phyloP scores from a whole-genome alignment of 345 rosid genomes.

The Mallotus nudiflorus region DNA sequence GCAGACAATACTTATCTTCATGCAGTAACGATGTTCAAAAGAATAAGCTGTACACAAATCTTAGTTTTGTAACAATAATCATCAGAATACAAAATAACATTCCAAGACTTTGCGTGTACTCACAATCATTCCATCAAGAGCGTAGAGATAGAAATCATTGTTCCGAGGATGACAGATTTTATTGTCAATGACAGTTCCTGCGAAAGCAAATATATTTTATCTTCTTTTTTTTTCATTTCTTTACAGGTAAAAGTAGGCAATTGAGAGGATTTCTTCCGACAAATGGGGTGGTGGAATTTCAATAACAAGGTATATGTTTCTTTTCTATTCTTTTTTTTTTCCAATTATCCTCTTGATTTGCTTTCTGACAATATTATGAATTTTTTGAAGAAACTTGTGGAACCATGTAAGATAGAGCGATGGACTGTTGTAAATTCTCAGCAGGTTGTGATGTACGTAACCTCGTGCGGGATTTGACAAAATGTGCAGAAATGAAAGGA shows the following conservation, averaged over 20 bases:
- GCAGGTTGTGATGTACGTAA: conserved; percentile 67
- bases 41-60: too few species aligned
- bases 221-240: conserved; percentile 2
- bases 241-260: conserved; percentile 80
- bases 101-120: conserved; percentile 24
- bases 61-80: too few species aligned
- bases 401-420: conserved; percentile 59
- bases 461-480: conserved; percentile 55
- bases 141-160: conserved; percentile 86
- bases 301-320: conserved; percentile 62
- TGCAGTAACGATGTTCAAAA: too few species aligned
- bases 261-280: conserved; percentile 70
- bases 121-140: conserved; percentile 90
- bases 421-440: conserved; percentile 95
- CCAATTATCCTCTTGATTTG: neutral
- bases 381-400: conserved; percentile 58
- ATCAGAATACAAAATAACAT: too few species aligned
- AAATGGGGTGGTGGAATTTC: conserved; percentile 92
- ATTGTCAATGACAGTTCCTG: conserved; percentile 86
- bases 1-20: too few species aligned
- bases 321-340: conserved; percentile 1
- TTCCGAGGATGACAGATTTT: conserved; percentile 70
- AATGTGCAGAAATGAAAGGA: conserved; percentile 79
- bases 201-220: neutral
- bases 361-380: conserved; percentile 4